These are phyloP conservation scores for Triticum timopheevii DNA, from an alignment of 176 grass and related monocot species.

Conservation along the genomic window DNA sequence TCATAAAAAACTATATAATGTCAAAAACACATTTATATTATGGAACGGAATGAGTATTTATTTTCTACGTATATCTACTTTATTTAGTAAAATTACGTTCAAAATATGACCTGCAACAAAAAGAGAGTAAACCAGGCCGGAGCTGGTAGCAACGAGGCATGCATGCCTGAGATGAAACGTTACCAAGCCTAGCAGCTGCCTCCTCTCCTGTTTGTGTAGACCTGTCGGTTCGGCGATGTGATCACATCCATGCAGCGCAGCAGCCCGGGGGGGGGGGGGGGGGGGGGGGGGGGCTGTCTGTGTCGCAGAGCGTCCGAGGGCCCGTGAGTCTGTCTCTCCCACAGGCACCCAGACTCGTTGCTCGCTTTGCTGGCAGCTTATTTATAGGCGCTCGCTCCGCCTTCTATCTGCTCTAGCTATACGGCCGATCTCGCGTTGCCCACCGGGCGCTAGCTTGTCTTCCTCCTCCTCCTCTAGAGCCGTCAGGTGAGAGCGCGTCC, in stretches of 20 bases:
- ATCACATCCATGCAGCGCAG: constrained; percentile 24
- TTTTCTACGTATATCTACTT: too few species aligned
- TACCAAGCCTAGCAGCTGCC: neutral
- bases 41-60: too few species aligned
- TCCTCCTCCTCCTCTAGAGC: neutral
- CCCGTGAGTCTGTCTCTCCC: neutral
- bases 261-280: neutral
- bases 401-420: too few species aligned
- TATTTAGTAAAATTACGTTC: too few species aligned
- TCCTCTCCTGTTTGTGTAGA: neutral
- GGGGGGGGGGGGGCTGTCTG: neutral
- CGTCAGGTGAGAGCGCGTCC: neutral
- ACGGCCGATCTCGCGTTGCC: neutral
- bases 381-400: constrained; percentile 15
- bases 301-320: neutral
- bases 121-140: too few species aligned
- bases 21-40: too few species aligned
- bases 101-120: too few species aligned
- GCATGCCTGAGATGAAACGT: neutral
- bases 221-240: neutral
- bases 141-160: neutral
- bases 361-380: neutral
- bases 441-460: neutral
- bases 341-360: neutral
- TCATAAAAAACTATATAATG: too few species aligned